Conservation (phyloP, 2,329 filamentous ascomycete species). For the Raffaelea albimanens region DNA sequence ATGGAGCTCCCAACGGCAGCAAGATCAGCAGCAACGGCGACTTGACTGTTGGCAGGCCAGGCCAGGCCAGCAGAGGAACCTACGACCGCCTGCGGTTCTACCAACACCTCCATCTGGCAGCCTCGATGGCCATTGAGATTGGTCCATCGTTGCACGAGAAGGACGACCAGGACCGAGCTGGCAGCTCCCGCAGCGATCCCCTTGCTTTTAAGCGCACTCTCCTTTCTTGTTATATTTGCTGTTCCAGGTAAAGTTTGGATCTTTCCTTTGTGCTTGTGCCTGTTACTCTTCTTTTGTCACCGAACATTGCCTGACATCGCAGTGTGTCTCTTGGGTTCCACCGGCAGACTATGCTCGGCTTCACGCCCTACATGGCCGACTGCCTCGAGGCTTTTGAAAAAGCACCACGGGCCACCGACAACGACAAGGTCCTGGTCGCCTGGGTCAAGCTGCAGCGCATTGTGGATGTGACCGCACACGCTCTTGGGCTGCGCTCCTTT, state of each 20-base stretch:
- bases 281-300: neutral
- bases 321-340: slow-evolving; percentile 8
- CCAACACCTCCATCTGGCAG: slow-evolving; percentile 8
- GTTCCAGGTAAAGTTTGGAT: neutral
- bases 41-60: no score
- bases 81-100: slow-evolving; percentile 8
- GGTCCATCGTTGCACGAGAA: neutral
- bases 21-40: neutral
- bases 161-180: no score
- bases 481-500: slow-evolving; percentile 1
- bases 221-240: slow-evolving; percentile 9
- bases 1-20: no score
- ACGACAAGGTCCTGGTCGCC: slow-evolving; percentile 4
- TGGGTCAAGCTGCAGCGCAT: slow-evolving; percentile 8
- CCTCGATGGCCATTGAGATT: slow-evolving; percentile 8
- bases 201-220: slow-evolving; percentile 8
- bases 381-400: slow-evolving; percentile 6
- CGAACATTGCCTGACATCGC: neutral
- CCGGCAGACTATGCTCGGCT: slow-evolving; percentile 4
- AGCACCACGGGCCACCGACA: slow-evolving; percentile 1
- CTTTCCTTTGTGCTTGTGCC: neutral
- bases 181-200: neutral
- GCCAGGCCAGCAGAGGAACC: neutral
- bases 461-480: slow-evolving; percentile 1
- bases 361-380: slow-evolving; percentile 5